Base-by-base conservation (phyloP, 192 early-diverging fungal species). In the Linderina pennispora region DNA sequence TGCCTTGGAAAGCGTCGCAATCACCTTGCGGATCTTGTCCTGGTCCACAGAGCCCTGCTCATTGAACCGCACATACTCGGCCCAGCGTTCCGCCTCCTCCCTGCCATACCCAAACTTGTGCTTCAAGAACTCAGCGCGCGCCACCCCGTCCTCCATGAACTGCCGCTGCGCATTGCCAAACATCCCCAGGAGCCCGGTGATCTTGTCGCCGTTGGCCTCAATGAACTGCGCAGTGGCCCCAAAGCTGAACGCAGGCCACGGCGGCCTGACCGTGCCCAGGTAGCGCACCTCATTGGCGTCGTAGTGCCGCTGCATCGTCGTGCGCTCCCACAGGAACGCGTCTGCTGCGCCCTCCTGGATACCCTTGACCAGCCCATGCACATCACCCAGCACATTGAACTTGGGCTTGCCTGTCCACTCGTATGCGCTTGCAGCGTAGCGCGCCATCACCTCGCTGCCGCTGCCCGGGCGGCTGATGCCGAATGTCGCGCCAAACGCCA, bases 241-340 rank as follows among this genome's bases (percentile, higher is more conserved):
- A 49, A 90, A 77, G 58, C 84, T 75, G 59, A 94, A 94, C 5
- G 89, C 87, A 19, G 91, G 87, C 89, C 91, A 94, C 8, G 86
- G 87, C n/a, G 91, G 89, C 3, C 81, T 78, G 36, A 94, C 87
- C 6, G 80, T 77, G 28, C 84, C 84, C 34, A 90, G 76, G 36
- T 78, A 79, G 23, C 78, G 72, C 33, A 94, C 76, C 50, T 81
- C 76, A 10, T 78, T 72, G 10, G 67, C 65, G 18, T 80, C 81
- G 41, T 91, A 87, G 52, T 89, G 79, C 3, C 85, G 80, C 58
- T 95, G 89, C 53, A 90, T 95, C n/a, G 90, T 95, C 23, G 91
- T 84, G 0, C 80, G 75, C 49, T 95, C 92, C 92, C 92, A 95
- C 50, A 95, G 65, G 43, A 95, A 95, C 6, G 81, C 85, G 63